These are phyloP conservation scores for Emiliania huxleyi DNA, from an alignment of 78 protist species.

Conservation along the genomic window DNA sequence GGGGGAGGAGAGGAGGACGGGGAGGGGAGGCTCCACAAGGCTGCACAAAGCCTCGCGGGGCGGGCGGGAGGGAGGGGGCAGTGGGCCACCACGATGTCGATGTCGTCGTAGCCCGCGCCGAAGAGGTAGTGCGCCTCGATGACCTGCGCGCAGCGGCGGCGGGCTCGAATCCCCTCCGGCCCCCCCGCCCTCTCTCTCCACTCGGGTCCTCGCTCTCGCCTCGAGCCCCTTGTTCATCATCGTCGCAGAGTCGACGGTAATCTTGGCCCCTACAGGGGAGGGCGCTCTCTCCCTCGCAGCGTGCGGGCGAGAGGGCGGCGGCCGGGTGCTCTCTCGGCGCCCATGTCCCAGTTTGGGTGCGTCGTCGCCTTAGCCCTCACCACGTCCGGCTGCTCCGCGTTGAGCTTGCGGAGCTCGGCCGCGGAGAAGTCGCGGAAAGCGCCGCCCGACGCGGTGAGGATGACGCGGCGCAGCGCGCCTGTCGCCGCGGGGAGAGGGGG, in stretches of 20 bases:
- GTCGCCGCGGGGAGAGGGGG: not conserved
- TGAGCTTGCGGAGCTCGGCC: not conserved
- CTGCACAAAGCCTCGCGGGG: not conserved
- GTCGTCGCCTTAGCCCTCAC: constrained; percentile 3
- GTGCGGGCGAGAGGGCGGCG: too few species aligned
- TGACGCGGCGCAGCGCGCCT: constrained; percentile 33
- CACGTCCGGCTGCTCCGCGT: constrained; percentile 30
- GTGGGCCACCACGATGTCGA: not conserved
- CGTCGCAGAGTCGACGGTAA: constrained; percentile 53
- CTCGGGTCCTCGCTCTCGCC: too few species aligned
- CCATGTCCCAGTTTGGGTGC: constrained; percentile 59
- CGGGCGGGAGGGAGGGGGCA: too few species aligned
- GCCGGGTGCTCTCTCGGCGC: not conserved
- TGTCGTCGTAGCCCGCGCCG: constrained; percentile 46
- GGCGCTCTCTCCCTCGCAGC: not conserved
- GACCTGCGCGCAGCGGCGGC: too few species aligned
- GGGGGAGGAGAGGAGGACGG: not conserved
- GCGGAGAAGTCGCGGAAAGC: constrained; percentile 34
- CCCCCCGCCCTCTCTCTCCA: too few species aligned
- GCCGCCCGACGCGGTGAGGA: constrained; percentile 57
- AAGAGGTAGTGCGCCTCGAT: constrained; percentile 62
- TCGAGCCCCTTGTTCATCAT: constrained; percentile 54
- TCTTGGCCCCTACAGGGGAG: too few species aligned
- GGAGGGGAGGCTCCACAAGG: not conserved
- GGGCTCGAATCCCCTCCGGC: too few species aligned